Evolutionary conservation across 352 stramenopile genomes (phyloP), one percentile per base, ranked within the genome.

Genomic region (Globisporangium orthogonon): DNA sequence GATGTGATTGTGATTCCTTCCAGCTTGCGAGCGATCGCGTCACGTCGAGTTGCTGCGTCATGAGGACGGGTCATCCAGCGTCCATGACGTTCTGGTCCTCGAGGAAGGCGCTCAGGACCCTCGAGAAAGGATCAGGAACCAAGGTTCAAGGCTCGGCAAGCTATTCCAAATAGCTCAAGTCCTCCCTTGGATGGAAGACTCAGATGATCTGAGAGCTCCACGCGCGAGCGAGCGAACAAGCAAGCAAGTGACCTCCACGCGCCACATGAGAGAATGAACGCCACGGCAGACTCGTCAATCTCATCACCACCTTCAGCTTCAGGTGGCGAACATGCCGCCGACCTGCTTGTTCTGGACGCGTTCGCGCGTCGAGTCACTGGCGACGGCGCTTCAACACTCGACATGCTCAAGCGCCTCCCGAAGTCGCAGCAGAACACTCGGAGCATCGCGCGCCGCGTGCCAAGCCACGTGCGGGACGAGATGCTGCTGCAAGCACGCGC

Each of bases 341-440:
- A 59, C 15, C 60, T 56, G 39, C 29, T 65, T 23, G 23, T 23
- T 1, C 58, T 81, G 29, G 54, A 78, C 44, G 47, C 39, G 31
- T 76, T 70, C 53, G 53, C 56, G 31, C 52, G 49, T 40, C 60
- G 60, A 41, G 54, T 44, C 62, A 66, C 60, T n/a, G 68, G 60
- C 50, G 50, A 37, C n/a, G 50, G 50, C 40, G 58, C 79, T 9
- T 90, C 80, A 30, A 87, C 80, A 29, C 69, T 90, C 50, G 80
- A 90, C 30, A 63, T 90, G 33, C 59, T 90, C 60, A 71, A 78
- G 63, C 62, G 68, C 1, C 55, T 70, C 41, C 59, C 61, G n/a
- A 52, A 54, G 2, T 43, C 45, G 10, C 43, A 54, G n/a, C 31
- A 43, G 50, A 15, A 45, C 44, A 10, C 44, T 31, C 9, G 30